Conservation (phyloP, 192 early-diverging fungal genomes). For the Chytriomyces sp. region DNA sequence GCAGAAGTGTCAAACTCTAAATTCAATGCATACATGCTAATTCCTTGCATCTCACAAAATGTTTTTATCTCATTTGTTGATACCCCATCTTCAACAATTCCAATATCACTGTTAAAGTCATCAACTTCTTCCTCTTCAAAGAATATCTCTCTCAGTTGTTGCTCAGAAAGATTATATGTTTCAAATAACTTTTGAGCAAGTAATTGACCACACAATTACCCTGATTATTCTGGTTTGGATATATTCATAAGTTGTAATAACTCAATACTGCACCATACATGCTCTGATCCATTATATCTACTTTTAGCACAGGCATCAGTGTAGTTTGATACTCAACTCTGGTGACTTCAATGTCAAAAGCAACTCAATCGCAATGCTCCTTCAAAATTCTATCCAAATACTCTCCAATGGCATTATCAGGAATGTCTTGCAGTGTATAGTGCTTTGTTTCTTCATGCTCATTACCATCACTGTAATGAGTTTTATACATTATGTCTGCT, state of each 20-base stretch:
- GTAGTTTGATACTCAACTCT: no score
- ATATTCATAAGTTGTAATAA: not conserved
- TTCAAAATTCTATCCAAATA: slow-evolving; percentile 2
- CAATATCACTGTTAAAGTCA: no score
- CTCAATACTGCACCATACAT: slow-evolving; percentile 8
- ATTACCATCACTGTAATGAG: not conserved
- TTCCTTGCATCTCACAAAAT: not conserved
- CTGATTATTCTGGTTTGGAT: not conserved
- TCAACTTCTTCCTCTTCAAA: not conserved
- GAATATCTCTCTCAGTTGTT: not conserved
- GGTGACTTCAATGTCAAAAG: not conserved
- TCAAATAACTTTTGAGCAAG: not conserved
- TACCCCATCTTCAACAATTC: slow-evolving; percentile 1
- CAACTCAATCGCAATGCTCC: not conserved
- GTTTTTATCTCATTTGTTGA: not conserved
- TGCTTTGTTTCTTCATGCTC: not conserved
- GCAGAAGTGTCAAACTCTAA: no score
- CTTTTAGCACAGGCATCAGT: not conserved
- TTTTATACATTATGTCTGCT: not conserved
- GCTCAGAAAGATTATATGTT: not conserved
- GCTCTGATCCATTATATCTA: slow-evolving; percentile 1
- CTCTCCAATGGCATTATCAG: not conserved
- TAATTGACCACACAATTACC: not conserved
- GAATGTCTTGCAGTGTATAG: not conserved
- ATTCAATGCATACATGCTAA: slow-evolving; percentile 3